Evolutionary conservation across 345 rosid genomes (phyloP), one percentile per base, ranked within the genome.

Genomic region (Aquilaria malaccensis): DNA sequence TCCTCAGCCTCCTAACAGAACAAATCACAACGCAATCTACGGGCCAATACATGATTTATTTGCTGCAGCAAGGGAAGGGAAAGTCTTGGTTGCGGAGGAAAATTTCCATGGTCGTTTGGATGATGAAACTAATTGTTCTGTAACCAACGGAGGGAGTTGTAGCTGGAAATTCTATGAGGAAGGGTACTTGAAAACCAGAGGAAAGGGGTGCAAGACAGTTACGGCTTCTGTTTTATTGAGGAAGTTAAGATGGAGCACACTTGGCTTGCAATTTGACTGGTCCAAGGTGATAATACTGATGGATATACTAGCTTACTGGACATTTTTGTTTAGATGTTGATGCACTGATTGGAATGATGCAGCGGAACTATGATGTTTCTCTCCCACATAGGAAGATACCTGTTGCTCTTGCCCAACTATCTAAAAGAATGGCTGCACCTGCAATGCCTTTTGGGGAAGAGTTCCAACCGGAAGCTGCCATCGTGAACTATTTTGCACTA

Each of bases 231-330:
- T 71, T 67, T 77, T 90, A 37, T 59, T 94, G 50, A 72, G 95
- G 70, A 94, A 86, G 87, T 62, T 90, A 62, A 79, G 96, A 7
- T 94, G 99, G 99, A 90, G 97, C 72, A 90, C 96, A 7, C 90
- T 90, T 10, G 96, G 97, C 60, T 67, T 94, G 56, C 99, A 94
- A 55, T 94, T 90, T 70, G 95, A 90, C 69, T 94, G 99, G 96
- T 83, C 97, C 70, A 85, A 90, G 83, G 99, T 90, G 55, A 37
- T 3, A 37, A 3, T 37, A 9, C 43, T 2, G 7, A 3, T 0
- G 7, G 43, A 37, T 37, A 9, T 37, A 37, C 3, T 22, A 22
- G 22, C 22, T 1, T 37, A 37, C 43, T 3, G 7, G 4, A 37
- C 43, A 37, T 37, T 9, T 37, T 37, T 3, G 7, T 37, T 5